These are phyloP conservation scores for Xylaria sp. DNA, from an alignment of 2,329 filamentous ascomycete genomes.

Conservation along the genomic window DNA sequence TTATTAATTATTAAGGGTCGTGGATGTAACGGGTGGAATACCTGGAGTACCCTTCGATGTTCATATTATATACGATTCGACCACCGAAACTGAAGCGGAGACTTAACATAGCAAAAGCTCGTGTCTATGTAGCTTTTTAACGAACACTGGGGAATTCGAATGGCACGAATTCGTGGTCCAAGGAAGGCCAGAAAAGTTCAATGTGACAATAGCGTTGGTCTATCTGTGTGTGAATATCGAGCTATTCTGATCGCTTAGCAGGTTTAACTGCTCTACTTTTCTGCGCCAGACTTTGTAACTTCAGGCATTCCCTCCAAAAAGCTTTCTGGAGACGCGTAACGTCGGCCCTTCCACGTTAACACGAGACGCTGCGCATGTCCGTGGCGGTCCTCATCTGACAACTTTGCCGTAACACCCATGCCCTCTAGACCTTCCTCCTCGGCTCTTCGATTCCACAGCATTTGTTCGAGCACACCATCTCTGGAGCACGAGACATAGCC, in stretches of 20 bases:
- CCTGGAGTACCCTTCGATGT: not conserved
- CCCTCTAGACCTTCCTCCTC: slow-evolving; percentile 71
- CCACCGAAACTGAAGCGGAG: not conserved
- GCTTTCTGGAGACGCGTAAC: slow-evolving; percentile 19
- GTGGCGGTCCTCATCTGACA: slow-evolving; percentile 34
- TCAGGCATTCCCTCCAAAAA: not conserved
- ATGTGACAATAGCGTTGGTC: not conserved
- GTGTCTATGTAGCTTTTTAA: not conserved
- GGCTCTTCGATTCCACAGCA: slow-evolving; percentile 77
- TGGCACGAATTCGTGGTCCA: not conserved
- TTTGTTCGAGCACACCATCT: slow-evolving; percentile 70
- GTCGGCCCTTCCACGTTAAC: slow-evolving; percentile 62
- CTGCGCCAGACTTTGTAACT: not conserved
- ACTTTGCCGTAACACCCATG: slow-evolving; percentile 57
- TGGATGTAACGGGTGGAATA: not conserved
- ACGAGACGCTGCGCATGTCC: slow-evolving; percentile 55
- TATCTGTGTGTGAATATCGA: not conserved
- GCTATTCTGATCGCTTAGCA: not conserved
- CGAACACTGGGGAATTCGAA: not conserved
- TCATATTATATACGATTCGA: not conserved
- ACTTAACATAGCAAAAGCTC: not conserved
- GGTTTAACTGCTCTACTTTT: not conserved
- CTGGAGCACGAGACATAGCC: slow-evolving; percentile 72
- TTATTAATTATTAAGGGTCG: not conserved
- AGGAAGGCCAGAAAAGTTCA: not conserved